These are phyloP conservation scores for Puccinia polysora DNA, from an alignment of 1,284 basidiomycete species.

Conservation along the genomic window DNA sequence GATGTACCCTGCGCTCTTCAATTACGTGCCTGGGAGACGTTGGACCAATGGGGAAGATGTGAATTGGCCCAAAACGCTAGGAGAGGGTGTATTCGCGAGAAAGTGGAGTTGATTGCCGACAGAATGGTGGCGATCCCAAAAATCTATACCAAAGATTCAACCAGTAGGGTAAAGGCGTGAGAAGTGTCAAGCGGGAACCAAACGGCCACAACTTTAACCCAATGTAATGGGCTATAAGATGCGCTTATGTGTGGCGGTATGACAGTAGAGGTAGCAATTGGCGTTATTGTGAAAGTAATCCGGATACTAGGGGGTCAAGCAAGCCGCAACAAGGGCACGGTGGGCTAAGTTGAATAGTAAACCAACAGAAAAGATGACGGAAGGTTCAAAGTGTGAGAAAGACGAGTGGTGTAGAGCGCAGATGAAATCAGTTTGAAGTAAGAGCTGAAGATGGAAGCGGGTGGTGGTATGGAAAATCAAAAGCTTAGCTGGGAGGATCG, in stretches of 20 bases:
- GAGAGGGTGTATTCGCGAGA: conserved; percentile 6
- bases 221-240: too few relatives aligned
- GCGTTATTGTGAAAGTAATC: too few relatives aligned
- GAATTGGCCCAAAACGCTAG: background rate
- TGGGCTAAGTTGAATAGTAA: background rate
- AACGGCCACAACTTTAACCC: conserved; percentile 14
- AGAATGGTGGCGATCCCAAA: conserved; percentile 6
- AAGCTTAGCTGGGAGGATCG: background rate
- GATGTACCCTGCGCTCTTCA: background rate
- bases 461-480: background rate
- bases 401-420: conserved; percentile 12
- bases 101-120: conserved; percentile 6
- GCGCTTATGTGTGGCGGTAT: too few relatives aligned
- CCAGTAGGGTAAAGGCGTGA: conserved; percentile 11
- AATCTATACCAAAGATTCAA: background rate
- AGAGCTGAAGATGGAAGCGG: conserved; percentile 12
- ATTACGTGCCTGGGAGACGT: background rate
- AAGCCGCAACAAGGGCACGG: background rate
- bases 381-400: conserved; percentile 28
- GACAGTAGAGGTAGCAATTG: background rate
- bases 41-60: background rate
- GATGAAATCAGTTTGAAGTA: conserved; percentile 1
- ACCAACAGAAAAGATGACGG: conserved; percentile 1
- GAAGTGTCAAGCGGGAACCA: conserved; percentile 19
- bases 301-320: too few relatives aligned